Evolutionary conservation across 306 rosid species (phyloP), one percentile per base, ranked within the genome.

Genomic region (Trifolium repens): DNA sequence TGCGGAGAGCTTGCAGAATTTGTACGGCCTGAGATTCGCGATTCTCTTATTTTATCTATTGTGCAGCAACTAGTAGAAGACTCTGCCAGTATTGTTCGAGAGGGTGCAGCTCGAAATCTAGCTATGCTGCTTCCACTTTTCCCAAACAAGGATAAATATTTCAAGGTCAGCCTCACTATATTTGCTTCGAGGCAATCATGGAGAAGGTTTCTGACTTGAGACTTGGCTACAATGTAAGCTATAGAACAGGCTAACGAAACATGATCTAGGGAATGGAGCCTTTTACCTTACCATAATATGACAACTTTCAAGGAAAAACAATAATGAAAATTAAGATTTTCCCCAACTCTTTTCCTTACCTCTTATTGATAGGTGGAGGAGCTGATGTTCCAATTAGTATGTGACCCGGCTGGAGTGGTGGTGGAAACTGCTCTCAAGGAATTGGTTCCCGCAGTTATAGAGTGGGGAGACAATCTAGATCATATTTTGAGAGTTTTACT

Each of bases 101-200:
- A 94, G 85, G 96, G 96, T 75, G 96, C 99, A 66, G 92, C 90
- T 76, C 90, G 69, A 76, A 94, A 94, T 92, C 96, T 94, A 81
- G 96, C 99, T 58, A 61, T 92, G 93, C 90, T 94, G 88, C 98
- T 94, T 70, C 96, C 96, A 19, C 93, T 86, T 82, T 94, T 92
- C 71, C 99, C 99, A 8, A 89, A 88, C 88, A 81, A 69, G 83
- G 99, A 92, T 80, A 94, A 94, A 89, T 94, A 92, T 94, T 92
- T 90, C 99, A 94, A 94, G 99, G 99, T 94, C 97, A 92, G 99
- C 99, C 91, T 90, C 98, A 96, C 97, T 96, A 92, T 85, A 91
- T 88, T 88, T 90, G 99, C 96, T 92, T 92, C 92, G 96, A 92
- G 97, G 98, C 96, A 91, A 85, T 92, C 96, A 87, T 92, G 96